These are phyloP conservation scores for Tieghemostelium lacteum DNA, from an alignment of 78 protist species.

Conservation along the genomic window DNA sequence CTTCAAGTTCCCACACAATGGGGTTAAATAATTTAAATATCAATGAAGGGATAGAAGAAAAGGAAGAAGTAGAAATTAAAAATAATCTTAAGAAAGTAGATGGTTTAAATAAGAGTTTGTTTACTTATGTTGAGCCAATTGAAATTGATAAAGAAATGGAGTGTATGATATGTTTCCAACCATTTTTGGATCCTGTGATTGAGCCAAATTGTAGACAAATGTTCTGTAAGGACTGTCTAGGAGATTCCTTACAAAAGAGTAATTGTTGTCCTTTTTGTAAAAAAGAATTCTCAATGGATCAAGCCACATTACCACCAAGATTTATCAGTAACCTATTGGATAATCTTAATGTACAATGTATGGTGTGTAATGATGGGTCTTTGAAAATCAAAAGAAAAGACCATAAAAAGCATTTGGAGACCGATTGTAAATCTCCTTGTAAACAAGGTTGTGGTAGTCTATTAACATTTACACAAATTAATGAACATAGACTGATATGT, in stretches of 20 bases:
- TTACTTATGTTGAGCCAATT: neutral
- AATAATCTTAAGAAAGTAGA: neutral
- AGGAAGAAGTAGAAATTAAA: neutral
- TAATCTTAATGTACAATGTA: neutral
- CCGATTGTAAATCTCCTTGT: no score
- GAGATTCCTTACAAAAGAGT: neutral
- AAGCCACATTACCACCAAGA: neutral
- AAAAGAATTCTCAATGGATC: neutral
- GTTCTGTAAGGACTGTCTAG: neutral
- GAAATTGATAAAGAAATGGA: neutral
- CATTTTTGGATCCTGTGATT: neutral
- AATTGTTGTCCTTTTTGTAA: neutral
- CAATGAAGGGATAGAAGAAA: no score
- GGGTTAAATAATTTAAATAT: no score
- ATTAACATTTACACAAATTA: no score
- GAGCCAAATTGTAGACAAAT: constrained; percentile 9
- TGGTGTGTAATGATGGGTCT: neutral
- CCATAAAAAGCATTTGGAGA: no score
- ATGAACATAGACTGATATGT: no score
- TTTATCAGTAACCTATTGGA: constrained; percentile 4
- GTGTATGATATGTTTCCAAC: constrained; percentile 3
- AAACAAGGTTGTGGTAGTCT: no score
- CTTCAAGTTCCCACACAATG: no score
- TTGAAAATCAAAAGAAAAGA: neutral
- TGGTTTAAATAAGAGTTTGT: neutral